These are phyloP conservation scores for Rutidosis leptorrhynchoides DNA, from an alignment of 129 eudicot species.

Conservation along the genomic window DNA sequence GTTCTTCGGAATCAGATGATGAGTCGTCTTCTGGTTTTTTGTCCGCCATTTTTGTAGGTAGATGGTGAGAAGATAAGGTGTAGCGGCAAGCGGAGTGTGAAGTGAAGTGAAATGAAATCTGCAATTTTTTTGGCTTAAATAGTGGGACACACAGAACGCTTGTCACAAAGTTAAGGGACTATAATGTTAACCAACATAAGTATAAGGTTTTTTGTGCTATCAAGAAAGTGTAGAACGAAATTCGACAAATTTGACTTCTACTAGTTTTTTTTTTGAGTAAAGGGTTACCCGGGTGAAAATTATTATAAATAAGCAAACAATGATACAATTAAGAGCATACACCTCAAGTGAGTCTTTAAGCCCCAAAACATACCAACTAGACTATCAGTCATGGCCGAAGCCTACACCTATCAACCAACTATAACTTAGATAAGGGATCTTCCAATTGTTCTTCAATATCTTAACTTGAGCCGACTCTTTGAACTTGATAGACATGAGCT, in stretches of 20 bases:
- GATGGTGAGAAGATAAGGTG: slow-evolving; percentile 21
- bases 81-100: slow-evolving; percentile 33
- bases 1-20: slow-evolving; percentile 22
- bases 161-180: slow-evolving; percentile 5
- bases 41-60: slow-evolving; percentile 27
- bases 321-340: too few species aligned
- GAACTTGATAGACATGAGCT: not conserved
- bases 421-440: too few species aligned
- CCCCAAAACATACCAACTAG: too few species aligned
- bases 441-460: too few species aligned
- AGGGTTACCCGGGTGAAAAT: too few species aligned
- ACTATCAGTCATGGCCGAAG: too few species aligned
- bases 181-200: not conserved
- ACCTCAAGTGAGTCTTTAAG: too few species aligned
- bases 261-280: not conserved
- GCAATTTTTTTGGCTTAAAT: not conserved
- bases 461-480: too few species aligned
- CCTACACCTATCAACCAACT: too few species aligned
- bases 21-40: slow-evolving; percentile 26
- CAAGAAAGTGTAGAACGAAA: not conserved
- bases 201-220: not conserved
- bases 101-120: not conserved
- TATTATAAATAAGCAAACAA: too few species aligned
- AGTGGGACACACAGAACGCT: not conserved
- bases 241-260: not conserved